Conservation (phyloP, 345 rosid species). For the Arabidopsis arenosa region DNA sequence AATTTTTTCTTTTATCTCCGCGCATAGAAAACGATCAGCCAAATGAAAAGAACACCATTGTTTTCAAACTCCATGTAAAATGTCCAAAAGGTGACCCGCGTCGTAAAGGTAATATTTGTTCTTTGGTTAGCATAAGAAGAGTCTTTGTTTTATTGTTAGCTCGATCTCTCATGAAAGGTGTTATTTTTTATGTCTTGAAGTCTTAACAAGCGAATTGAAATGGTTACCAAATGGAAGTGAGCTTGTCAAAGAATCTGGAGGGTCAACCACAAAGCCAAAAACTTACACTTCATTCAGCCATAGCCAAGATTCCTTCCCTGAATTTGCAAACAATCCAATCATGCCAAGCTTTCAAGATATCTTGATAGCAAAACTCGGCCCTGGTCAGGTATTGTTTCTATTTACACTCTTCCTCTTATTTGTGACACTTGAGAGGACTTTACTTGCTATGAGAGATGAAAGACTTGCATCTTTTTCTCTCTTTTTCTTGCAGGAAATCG, state of each 20-base stretch:
- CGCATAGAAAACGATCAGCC: constrained; percentile 72
- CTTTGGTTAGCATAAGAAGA: constrained; percentile 10
- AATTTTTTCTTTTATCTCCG: constrained; percentile 3
- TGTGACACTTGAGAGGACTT: constrained; percentile 5
- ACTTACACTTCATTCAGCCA: constrained; percentile 75
- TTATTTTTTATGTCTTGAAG: constrained; percentile 51
- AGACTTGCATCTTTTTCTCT: background rate
- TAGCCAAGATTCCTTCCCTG: constrained; percentile 66
- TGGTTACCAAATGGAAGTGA: constrained; percentile 94
- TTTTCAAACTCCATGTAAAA: constrained; percentile 80
- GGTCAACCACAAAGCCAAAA: constrained; percentile 56
- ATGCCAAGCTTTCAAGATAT: constrained; percentile 57
- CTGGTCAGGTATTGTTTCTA: constrained; percentile 68
- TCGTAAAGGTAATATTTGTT: constrained; percentile 57
- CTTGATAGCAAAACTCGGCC: constrained; percentile 78
- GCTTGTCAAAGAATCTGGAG: constrained; percentile 63
- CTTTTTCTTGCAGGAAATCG: constrained; percentile 69
- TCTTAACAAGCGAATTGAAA: constrained; percentile 65
- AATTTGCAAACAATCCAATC: constrained; percentile 61
- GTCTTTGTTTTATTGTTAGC: background rate
- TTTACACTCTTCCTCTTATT: constrained; percentile 1
- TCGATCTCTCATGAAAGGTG: constrained; percentile 9
- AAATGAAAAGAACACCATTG: constrained; percentile 91
- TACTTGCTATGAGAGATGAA: constrained; percentile 6
- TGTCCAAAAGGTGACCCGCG: constrained; percentile 63